Base-by-base conservation (phyloP, 2,329 filamentous ascomycete genomes). In the Sphaerulina musiva region DNA sequence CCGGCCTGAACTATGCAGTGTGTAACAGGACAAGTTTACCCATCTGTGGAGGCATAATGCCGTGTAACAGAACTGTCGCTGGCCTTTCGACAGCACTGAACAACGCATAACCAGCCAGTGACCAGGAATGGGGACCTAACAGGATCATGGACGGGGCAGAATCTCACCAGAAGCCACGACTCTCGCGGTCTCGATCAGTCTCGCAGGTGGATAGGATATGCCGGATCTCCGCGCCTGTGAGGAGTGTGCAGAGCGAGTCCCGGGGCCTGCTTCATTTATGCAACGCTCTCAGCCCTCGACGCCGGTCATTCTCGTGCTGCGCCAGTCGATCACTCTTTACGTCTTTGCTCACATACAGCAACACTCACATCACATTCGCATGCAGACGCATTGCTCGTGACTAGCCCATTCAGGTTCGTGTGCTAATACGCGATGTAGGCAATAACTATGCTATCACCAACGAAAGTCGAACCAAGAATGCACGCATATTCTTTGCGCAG, bases 361-460 rank as follows among this genome's bases (percentile, higher is more conserved):
- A 47, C 40, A 31, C 39, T 29, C 41, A 29, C 41, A 29, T 45
- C 41, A 43, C 41, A 43, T 32, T 44, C 23, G 14, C 6, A 17
- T 29, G 2, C 17, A 7, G 42, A 44, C 20, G 40, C 14, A 10
- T 17, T 42, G 9, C 5, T 42, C 12, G 40, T 2, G 12, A 42
- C 40, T 42, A 12, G 14, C 23, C 5, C 8, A 9, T 42, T n/a
- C 40, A 20, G 5, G 42, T 7, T 42, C 14, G 29, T 48, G 14
- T 36, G 47, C 56, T 58, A 45, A 53, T 42, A 29, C 29, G 12
- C 32, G 41, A 23, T 56, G 34, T 60, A 96, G 92, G 92, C 48
- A 97, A 97, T 68, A 87, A 89, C 64, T 98, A 98, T 72, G 87
- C 86, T 67, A 95, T 98, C 65, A 78, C 79, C 52, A 98, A 97